A percentile compares a stretch with the other conserved stretches of the same genome.
Evolutionary conservation across 1,284 basidiomycete genomes (phyloP).

Genomic region (Malassezia vespertilionis): DNA sequence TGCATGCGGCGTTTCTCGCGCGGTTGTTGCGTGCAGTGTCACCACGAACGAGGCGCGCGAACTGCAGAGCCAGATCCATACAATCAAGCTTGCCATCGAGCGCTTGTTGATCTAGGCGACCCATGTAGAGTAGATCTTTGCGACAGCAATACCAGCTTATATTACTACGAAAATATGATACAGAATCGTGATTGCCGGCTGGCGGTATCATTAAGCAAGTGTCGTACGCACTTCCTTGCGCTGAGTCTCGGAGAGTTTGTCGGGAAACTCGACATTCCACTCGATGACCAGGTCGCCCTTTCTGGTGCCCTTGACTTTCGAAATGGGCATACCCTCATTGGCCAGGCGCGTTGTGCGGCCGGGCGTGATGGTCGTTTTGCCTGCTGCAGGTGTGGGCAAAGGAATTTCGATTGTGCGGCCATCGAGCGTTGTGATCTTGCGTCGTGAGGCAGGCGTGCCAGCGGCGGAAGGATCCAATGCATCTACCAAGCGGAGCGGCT

Average conservation of each 20-base stretch:
- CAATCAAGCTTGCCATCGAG: constrained; percentile 57
- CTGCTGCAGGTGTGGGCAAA: constrained; percentile 26
- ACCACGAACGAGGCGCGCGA: constrained; percentile 93
- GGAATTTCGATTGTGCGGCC: constrained; percentile 35
- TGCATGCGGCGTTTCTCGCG: constrained; percentile 87
- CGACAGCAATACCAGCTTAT: no score
- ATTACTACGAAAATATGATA: not conserved
- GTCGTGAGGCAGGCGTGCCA: constrained; percentile 24
- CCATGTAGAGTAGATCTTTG: not conserved
- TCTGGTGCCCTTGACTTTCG: constrained; percentile 33
- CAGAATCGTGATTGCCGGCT: no score
- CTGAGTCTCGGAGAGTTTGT: constrained; percentile 28
- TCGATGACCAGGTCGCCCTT: constrained; percentile 43
- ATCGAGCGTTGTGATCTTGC: constrained; percentile 32
- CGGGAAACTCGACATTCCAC: constrained; percentile 41
- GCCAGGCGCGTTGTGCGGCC: constrained; percentile 41
- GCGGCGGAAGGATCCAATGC: constrained; percentile 41
- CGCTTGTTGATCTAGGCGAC: constrained; percentile 32
- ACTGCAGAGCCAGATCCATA: constrained; percentile 76
- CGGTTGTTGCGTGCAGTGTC: constrained; percentile 88
- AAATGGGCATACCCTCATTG: constrained; percentile 44
- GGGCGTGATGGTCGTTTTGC: constrained; percentile 25
- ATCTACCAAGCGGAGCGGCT: constrained; percentile 32
- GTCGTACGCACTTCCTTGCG: constrained; percentile 27
- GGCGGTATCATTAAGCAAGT: constrained; percentile 18